These are phyloP conservation scores for Leptomonas pyrrhocoris DNA, from an alignment of 208 protist species.

Conservation along the genomic window DNA sequence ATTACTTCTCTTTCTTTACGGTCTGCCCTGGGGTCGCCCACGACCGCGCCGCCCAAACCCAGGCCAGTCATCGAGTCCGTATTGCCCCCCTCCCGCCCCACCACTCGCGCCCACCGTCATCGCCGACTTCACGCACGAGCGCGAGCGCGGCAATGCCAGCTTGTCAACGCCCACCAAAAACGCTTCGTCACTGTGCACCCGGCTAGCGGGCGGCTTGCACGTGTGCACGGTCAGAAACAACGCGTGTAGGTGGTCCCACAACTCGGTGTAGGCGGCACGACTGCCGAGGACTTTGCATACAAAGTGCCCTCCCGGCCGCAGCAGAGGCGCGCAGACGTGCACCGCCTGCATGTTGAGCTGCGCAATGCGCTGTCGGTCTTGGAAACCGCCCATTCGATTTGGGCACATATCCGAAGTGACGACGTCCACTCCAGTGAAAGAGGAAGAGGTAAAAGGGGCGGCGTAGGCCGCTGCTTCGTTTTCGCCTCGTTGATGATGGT, in stretches of 20 bases:
- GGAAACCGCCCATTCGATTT: constrained; percentile 67
- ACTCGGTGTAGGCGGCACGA: constrained; percentile 46
- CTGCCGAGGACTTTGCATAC: constrained; percentile 82
- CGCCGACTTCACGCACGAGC: neutral
- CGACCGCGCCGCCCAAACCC: constrained; percentile 41
- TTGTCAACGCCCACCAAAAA: constrained; percentile 66
- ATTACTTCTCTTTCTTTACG: neutral
- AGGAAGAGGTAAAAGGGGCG: neutral
- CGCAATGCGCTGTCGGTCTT: constrained; percentile 73
- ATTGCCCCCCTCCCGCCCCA: constrained; percentile 25
- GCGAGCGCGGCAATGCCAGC: constrained; percentile 32
- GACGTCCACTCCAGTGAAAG: constrained; percentile 48
- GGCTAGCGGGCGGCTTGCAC: constrained; percentile 76
- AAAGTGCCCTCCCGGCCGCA: constrained; percentile 72
- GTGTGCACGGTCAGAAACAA: constrained; percentile 53
- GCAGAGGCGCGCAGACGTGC: constrained; percentile 49
- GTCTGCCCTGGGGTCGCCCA: neutral
- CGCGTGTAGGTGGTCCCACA: constrained; percentile 36
- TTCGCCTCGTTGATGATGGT: neutral
- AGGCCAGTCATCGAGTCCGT: constrained; percentile 78
- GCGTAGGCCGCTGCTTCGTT: neutral
- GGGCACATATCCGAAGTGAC: constrained; percentile 89
- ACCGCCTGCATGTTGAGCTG: constrained; percentile 57
- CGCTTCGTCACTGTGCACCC: constrained; percentile 65
- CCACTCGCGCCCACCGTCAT: constrained; percentile 1